Evolutionary conservation across 257 asterid genomes (phyloP).

Genomic region (Fraxinus excelsior): DNA sequence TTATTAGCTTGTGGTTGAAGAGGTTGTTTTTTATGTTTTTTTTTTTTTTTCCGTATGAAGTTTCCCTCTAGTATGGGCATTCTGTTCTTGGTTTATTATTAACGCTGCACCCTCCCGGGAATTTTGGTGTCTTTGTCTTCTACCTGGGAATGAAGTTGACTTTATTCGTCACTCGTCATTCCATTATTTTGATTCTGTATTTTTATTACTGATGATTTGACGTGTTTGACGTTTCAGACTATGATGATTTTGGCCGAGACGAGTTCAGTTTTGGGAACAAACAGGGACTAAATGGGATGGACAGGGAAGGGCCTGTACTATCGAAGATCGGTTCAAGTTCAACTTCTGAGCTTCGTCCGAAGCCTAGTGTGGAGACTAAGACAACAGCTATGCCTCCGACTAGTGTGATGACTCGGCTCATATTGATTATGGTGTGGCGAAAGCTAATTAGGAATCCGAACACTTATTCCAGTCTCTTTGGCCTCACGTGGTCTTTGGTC

Average conservation of each 20-base stretch:
- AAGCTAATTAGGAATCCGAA: constrained; percentile 68
- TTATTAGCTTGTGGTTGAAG: constrained; percentile 25
- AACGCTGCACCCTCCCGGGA: constrained; percentile 34
- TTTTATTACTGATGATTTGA: background rate
- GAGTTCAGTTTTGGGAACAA: constrained; percentile 54
- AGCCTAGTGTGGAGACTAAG: constrained; percentile 40
- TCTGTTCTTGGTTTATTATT: constrained; percentile 33
- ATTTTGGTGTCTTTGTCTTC: constrained; percentile 39
- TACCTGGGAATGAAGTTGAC: constrained; percentile 8
- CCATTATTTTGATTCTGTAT: background rate
- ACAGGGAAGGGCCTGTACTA: constrained; percentile 57
- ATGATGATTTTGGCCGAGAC: constrained; percentile 82
- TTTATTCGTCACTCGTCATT: background rate
- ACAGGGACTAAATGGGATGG: constrained; percentile 36
- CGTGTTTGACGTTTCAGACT: constrained; percentile 41
- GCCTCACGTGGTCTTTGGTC: constrained; percentile 69
- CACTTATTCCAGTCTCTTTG: constrained; percentile 68
- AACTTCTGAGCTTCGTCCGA: constrained; percentile 79
- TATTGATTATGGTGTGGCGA: constrained; percentile 78
- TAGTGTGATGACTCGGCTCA: constrained; percentile 71
- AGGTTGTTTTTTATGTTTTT: constrained; percentile 30
- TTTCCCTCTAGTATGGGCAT: constrained; percentile 34
- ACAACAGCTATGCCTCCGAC: constrained; percentile 64
- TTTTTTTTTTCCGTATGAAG: constrained; percentile 18
- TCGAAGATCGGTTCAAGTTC: constrained; percentile 91